Conservation (phyloP, 306 rosid species). For the Glycine latifolia region DNA sequence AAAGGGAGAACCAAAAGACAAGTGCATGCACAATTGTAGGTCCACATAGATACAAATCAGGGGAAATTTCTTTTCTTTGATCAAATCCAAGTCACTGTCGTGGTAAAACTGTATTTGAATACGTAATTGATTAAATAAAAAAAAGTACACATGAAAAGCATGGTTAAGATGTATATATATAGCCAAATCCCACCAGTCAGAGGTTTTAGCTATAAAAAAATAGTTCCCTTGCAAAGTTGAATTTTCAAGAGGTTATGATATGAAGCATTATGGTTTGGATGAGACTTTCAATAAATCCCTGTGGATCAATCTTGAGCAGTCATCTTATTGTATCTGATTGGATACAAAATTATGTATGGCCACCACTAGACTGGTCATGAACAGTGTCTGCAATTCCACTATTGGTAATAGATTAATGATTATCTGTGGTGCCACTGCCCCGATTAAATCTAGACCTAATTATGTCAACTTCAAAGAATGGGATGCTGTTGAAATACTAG, state of each 20-base stretch:
- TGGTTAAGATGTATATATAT: slow-evolving; percentile 51
- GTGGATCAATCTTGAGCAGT: not conserved
- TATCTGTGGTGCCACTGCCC: slow-evolving; percentile 46
- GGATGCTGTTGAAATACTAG: slow-evolving; percentile 40
- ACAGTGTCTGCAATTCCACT: slow-evolving; percentile 47
- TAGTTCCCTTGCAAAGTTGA: slow-evolving; percentile 49
- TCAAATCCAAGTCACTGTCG: slow-evolving; percentile 58
- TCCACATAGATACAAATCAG: slow-evolving; percentile 51
- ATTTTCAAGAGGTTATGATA: slow-evolving; percentile 43
- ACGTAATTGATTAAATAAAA: slow-evolving; percentile 30
- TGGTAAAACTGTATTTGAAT: slow-evolving; percentile 40
- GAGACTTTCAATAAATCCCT: slow-evolving; percentile 23
- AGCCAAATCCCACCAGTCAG: slow-evolving; percentile 39
- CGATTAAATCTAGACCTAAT: slow-evolving; percentile 48
- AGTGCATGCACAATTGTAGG: slow-evolving; percentile 62
- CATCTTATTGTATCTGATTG: slow-evolving; percentile 32
- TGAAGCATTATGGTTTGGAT: slow-evolving; percentile 53
- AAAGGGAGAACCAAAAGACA: slow-evolving; percentile 53
- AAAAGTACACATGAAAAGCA: slow-evolving; percentile 37
- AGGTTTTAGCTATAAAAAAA: slow-evolving; percentile 5
- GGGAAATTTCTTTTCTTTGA: slow-evolving; percentile 49
- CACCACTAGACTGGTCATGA: slow-evolving; percentile 45
- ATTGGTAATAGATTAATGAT: slow-evolving; percentile 45
- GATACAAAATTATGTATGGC: slow-evolving; percentile 49
- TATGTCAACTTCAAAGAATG: slow-evolving; percentile 48